Conservation (phyloP, 2,329 filamentous ascomycete genomes). For the Huntiella moniliformis region DNA sequence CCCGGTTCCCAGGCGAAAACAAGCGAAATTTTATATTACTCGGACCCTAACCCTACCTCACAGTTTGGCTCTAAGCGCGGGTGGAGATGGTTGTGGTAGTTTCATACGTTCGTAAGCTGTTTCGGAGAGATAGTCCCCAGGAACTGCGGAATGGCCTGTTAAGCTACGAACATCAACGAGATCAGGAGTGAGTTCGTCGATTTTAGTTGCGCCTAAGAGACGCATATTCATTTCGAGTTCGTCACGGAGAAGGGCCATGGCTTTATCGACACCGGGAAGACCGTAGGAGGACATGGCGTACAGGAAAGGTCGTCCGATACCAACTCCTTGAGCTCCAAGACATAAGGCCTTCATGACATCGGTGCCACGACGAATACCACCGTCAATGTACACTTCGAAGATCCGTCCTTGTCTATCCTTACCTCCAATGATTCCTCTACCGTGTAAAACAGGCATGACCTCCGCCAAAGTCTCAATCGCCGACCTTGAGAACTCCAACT, state of each 20-base stretch:
- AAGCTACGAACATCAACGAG: conserved; percentile 64
- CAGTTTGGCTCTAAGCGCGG: conserved; percentile 32
- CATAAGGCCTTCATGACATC: conserved; percentile 94
- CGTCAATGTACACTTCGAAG: conserved; percentile 81
- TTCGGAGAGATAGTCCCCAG: conserved; percentile 28
- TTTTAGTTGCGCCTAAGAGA: conserved; percentile 57
- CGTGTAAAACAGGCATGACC: conserved; percentile 70
- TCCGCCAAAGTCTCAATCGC: conserved; percentile 82
- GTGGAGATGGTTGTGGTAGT: conserved; percentile 26
- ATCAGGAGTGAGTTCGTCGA: conserved; percentile 63
- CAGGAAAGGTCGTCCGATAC: conserved; percentile 84
- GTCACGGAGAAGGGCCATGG: conserved; percentile 82
- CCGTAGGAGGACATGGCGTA: conserved; percentile 95
- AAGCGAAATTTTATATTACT: neutral
- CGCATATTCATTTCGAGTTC: conserved; percentile 99
- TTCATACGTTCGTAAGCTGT: conserved; percentile 35
- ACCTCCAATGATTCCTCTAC: conserved; percentile 35
- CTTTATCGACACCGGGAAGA: conserved; percentile 66
- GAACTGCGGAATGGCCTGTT: conserved; percentile 29
- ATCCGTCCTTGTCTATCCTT: conserved; percentile 32
- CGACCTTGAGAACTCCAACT: conserved; percentile 80
- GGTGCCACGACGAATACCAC: conserved; percentile 72
- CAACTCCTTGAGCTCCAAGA: conserved; percentile 77
- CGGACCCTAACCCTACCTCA: conserved; percentile 15
- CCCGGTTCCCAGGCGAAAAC: no score